phyloP scores from a whole-genome alignment of 805 yeast genomes.

The Groenewaldozyma salmanticensis region DNA sequence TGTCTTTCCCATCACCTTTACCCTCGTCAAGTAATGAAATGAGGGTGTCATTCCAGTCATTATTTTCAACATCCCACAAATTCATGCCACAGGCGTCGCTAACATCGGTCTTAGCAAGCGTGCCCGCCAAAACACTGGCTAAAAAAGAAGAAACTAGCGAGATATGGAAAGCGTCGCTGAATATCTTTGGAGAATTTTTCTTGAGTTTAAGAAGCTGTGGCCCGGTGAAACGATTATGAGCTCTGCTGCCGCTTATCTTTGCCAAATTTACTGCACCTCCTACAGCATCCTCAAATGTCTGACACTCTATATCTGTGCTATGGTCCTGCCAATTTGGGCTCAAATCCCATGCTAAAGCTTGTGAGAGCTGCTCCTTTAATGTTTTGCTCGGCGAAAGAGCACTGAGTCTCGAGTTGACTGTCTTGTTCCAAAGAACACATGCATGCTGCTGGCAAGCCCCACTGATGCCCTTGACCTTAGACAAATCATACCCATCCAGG shows the following conservation, averaged over 20 bases:
- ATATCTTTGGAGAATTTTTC: slow-evolving; percentile 40
- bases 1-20: slow-evolving; percentile 8
- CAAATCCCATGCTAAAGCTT: slow-evolving; percentile 35
- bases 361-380: slow-evolving; percentile 34
- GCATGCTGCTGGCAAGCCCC: slow-evolving; percentile 95
- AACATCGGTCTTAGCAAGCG: slow-evolving; percentile 57
- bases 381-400: slow-evolving; percentile 27
- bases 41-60: slow-evolving; percentile 47
- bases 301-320: slow-evolving; percentile 64
- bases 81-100: slow-evolving; percentile 95
- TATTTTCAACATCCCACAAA: slow-evolving; percentile 57
- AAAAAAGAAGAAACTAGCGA: slow-evolving; percentile 72
- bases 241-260: slow-evolving; percentile 68
- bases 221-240: slow-evolving; percentile 86
- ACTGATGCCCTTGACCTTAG: slow-evolving; percentile 51
- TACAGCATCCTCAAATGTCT: slow-evolving; percentile 46
- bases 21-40: slow-evolving; percentile 32
- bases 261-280: slow-evolving; percentile 59
- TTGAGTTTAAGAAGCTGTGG: slow-evolving; percentile 76
- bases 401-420: slow-evolving; percentile 35
- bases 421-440: slow-evolving; percentile 65
- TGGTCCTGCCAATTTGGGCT: slow-evolving; percentile 97
- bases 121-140: slow-evolving; percentile 60
- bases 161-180: slow-evolving; percentile 49
- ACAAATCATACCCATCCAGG: slow-evolving; percentile 38